These are phyloP conservation scores for Rhynchospora tenuis DNA, from an alignment of 176 grass and related monocot species.

Conservation along the genomic window DNA sequence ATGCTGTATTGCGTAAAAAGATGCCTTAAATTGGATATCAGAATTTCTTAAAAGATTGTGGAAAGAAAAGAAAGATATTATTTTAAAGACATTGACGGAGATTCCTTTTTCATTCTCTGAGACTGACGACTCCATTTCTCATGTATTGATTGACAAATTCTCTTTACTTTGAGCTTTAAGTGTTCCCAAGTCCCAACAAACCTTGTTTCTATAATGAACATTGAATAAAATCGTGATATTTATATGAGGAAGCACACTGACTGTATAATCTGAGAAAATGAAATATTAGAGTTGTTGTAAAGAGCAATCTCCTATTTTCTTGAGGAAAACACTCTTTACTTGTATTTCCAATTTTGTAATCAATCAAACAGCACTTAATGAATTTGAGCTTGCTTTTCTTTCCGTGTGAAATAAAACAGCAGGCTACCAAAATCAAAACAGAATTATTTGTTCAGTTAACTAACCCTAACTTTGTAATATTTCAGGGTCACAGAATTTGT, in stretches of 20 bases:
- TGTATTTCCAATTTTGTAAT: background rate
- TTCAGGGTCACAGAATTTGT: constrained; percentile 62
- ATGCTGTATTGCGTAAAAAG: background rate
- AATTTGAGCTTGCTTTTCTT: background rate
- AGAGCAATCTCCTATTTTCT: too few relatives aligned
- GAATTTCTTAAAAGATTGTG: background rate
- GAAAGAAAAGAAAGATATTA: background rate
- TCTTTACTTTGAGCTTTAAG: too few relatives aligned
- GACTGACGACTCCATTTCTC: background rate
- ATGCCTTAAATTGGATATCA: background rate
- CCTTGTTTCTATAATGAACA: too few relatives aligned
- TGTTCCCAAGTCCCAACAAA: too few relatives aligned
- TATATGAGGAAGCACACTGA: background rate
- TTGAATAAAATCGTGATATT: too few relatives aligned
- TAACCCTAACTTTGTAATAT: constrained; percentile 21
- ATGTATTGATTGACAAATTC: background rate
- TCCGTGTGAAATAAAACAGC: background rate
- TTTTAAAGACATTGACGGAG: background rate
- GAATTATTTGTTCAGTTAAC: background rate
- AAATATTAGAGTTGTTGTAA: background rate
- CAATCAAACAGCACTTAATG: background rate
- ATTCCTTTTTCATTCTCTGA: background rate
- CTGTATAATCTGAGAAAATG: background rate
- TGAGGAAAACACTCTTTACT: too few relatives aligned
- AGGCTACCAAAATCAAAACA: too few relatives aligned